Percentiles rank a stretch among this genome's conserved stretches.
phyloP scores from a whole-genome alignment of 2,329 filamentous ascomycete genomes.

The Aaosphaeria pasadenensis region DNA sequence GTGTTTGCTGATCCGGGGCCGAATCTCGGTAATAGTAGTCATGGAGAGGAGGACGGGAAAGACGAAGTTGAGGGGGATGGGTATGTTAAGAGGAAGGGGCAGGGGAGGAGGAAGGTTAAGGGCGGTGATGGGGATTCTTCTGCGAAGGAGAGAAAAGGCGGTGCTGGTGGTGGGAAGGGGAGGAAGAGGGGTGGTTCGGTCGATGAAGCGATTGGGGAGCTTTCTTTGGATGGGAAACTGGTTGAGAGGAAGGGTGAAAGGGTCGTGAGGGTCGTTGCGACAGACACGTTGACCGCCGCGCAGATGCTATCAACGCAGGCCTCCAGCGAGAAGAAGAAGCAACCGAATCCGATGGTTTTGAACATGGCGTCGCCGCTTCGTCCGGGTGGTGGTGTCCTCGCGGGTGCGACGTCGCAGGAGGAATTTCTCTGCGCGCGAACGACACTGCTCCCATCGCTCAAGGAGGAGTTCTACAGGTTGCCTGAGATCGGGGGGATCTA shows the following conservation, averaged over 20 bases:
- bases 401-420: constrained; percentile 60
- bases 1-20: constrained; percentile 30
- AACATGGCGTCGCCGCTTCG: constrained; percentile 64
- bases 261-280: constrained; percentile 46
- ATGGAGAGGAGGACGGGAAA: neutral
- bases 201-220: constrained; percentile 1
- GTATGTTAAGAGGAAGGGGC: constrained; percentile 33
- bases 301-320: constrained; percentile 25
- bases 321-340: constrained; percentile 9
- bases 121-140: constrained; percentile 1
- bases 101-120: constrained; percentile 24
- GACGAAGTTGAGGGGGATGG: constrained; percentile 8
- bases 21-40: neutral
- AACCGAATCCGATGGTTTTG: constrained; percentile 51
- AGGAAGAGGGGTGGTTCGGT: constrained; percentile 9
- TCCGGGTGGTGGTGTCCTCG: constrained; percentile 60
- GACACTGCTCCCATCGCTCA: constrained; percentile 58
- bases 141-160: neutral
- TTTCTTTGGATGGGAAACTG: constrained; percentile 1
- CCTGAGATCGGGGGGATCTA: constrained; percentile 57
- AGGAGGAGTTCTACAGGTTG: constrained; percentile 58
- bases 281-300: constrained; percentile 56
- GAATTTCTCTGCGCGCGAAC: constrained; percentile 61
- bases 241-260: constrained; percentile 13
- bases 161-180: constrained; percentile 1